phyloP scores from a whole-genome alignment of 345 rosid genomes.

The Bruguiera parviflora region DNA sequence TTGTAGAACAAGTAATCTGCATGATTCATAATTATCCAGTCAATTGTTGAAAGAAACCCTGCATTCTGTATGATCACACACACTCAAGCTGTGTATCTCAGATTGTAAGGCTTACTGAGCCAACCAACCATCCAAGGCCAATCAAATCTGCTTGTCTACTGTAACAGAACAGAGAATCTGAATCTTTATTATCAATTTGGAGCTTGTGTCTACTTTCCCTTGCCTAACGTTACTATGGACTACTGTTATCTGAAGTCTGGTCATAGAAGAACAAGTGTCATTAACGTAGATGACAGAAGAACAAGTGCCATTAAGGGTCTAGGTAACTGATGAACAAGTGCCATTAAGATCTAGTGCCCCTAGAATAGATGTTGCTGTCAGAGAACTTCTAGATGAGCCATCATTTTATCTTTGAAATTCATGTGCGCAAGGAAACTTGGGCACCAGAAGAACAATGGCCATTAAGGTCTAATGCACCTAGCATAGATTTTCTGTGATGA shows the following conservation, averaged over 20 bases:
- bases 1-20: conserved; percentile 66
- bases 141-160: neutral
- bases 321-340: neutral
- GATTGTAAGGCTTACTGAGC: neutral
- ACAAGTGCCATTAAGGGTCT: no score
- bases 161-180: neutral
- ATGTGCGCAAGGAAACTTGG: neutral
- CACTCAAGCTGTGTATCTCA: no score
- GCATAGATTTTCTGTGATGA: neutral
- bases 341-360: neutral
- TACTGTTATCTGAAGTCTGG: neutral
- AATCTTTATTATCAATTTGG: no score
- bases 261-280: no score
- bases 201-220: no score
- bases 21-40: conserved; percentile 19
- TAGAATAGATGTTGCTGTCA: neutral
- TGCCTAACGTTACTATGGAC: neutral
- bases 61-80: neutral
- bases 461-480: neutral
- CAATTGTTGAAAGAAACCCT: neutral
- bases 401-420: neutral
- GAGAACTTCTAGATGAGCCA: neutral
- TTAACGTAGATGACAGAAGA: no score
- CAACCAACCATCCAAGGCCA: neutral
- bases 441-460: neutral